These are phyloP conservation scores for Cyberlindnera maclurae DNA, from an alignment of 805 yeast genomes.

Conservation along the genomic window DNA sequence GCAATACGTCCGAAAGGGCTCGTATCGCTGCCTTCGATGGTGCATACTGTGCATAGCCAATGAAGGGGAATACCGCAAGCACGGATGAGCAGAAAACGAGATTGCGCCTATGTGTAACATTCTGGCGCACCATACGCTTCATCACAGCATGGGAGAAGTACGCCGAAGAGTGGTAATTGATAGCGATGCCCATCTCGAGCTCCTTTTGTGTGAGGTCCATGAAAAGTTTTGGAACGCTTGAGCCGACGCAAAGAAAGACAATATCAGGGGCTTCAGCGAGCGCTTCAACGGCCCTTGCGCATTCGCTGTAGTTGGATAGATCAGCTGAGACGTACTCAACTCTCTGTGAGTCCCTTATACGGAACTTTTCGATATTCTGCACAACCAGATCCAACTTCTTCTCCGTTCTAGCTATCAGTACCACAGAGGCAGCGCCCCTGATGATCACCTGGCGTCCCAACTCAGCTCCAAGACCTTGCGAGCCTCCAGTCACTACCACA, in stretches of 20 bases:
- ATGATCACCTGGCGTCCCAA: slow-evolving; percentile 53
- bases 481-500: slow-evolving; percentile 84
- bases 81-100: slow-evolving; percentile 67
- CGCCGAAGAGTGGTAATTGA: slow-evolving; percentile 69
- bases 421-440: slow-evolving; percentile 56
- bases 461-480: slow-evolving; percentile 88
- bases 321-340: slow-evolving; percentile 51
- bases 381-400: slow-evolving; percentile 47
- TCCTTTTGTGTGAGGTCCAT: slow-evolving; percentile 55
- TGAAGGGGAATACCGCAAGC: slow-evolving; percentile 77
- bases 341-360: slow-evolving; percentile 20
- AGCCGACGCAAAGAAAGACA: slow-evolving; percentile 83
- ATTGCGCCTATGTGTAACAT: slow-evolving; percentile 31
- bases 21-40: slow-evolving; percentile 83
- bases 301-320: slow-evolving; percentile 46
- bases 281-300: slow-evolving; percentile 37
- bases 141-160: slow-evolving; percentile 62
- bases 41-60: slow-evolving; percentile 87
- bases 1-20: slow-evolving; percentile 63
- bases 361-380: slow-evolving; percentile 30
- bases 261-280: slow-evolving; percentile 51
- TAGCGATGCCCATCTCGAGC: slow-evolving; percentile 51
- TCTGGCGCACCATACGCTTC: slow-evolving; percentile 27
- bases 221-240: slow-evolving; percentile 73
- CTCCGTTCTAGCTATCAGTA: slow-evolving; percentile 73